Conservation (phyloP, 345 rosid genomes). For the Eucalyptus cloeziana region DNA sequence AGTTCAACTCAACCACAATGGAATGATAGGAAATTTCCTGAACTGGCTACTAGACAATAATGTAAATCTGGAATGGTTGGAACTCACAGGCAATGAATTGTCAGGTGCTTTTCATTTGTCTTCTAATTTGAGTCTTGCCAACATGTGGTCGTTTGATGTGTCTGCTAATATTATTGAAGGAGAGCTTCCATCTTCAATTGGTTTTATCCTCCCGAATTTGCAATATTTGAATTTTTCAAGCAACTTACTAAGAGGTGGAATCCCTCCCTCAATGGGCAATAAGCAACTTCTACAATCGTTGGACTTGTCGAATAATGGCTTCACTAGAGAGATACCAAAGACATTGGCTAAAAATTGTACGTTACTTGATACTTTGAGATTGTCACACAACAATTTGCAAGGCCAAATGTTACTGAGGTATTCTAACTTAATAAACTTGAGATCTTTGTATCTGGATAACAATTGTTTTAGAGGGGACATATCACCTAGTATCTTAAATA, state of each 20-base stretch:
- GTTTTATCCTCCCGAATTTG: neutral
- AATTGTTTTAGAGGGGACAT: neutral
- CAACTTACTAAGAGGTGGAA: neutral
- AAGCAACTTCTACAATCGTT: accelerated
- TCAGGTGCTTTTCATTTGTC: neutral
- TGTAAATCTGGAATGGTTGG: neutral
- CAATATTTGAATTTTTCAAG: neutral
- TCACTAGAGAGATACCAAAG: neutral
- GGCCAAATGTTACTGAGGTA: neutral
- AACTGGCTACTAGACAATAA: neutral
- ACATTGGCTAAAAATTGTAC: neutral
- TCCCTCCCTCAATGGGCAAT: neutral
- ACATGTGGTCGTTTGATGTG: neutral
- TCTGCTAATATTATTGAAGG: neutral
- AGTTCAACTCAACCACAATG: neutral
- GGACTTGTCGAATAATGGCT: neutral
- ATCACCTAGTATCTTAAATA: accelerated
- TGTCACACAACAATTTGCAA: neutral
- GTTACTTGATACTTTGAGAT: accelerated
- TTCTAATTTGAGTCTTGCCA: neutral
- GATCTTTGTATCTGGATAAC: accelerated
- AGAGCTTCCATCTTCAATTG: neutral
- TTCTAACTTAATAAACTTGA: neutral
- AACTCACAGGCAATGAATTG: neutral
- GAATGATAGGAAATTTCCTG: neutral